These are phyloP conservation scores for Pycnococcus provasolii DNA, from an alignment of 139 green algal genomes.

Conservation along the genomic window DNA sequence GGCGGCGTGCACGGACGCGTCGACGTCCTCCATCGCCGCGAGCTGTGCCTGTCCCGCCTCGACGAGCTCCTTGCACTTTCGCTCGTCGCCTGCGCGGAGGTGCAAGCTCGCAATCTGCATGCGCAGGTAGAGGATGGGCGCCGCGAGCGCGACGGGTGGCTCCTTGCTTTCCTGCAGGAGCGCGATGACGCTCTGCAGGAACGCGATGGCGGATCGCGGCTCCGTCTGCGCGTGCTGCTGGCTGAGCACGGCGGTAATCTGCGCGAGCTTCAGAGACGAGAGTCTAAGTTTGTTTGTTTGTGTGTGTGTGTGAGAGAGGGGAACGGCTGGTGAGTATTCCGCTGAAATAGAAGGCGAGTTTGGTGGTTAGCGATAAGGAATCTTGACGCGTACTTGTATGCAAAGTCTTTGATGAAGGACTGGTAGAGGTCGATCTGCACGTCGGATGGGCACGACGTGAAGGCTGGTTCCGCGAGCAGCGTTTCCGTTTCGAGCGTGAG, in stretches of 20 bases:
- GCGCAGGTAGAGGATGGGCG: constrained; percentile 76
- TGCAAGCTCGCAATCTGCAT: constrained; percentile 84
- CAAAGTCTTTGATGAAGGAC: constrained; percentile 84
- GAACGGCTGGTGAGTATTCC: too few species aligned
- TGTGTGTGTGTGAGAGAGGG: too few species aligned
- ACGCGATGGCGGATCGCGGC: constrained; percentile 34
- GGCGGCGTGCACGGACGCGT: constrained; percentile 72
- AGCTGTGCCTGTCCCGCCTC: constrained; percentile 65
- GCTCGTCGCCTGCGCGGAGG: constrained; percentile 39
- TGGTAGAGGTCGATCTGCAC: constrained; percentile 67
- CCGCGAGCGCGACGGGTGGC: constrained; percentile 25
- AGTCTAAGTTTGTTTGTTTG: constrained; percentile 49
- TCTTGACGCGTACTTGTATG: too few species aligned
- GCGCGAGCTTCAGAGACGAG: constrained; percentile 82
- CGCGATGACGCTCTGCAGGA: constrained; percentile 51
- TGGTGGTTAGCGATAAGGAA: neutral
- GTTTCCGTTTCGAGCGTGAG: constrained; percentile 77
- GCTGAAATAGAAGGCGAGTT: too few species aligned
- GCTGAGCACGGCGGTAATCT: constrained; percentile 43
- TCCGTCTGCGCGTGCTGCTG: constrained; percentile 39
- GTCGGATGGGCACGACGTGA: constrained; percentile 41
- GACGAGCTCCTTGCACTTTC: constrained; percentile 46
- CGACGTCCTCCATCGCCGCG: constrained; percentile 53
- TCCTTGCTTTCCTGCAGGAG: constrained; percentile 49
- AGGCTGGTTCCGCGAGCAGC: constrained; percentile 30